phyloP scores from a whole-genome alignment of 768 basidiomycete species.

The Amylocystis lapponica region DNA sequence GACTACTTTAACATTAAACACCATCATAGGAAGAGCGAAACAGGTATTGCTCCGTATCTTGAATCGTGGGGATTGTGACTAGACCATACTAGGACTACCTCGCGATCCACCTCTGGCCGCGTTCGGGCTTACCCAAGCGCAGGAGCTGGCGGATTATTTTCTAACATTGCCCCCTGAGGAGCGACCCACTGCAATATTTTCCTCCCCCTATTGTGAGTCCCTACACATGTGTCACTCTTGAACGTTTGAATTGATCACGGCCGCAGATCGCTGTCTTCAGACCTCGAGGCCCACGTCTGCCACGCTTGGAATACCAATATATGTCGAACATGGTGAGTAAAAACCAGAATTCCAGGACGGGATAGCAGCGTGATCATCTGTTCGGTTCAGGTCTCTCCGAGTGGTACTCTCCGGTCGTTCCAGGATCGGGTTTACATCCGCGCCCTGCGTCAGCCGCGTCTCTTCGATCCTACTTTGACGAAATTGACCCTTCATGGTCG shows the following conservation, averaged over 20 bases:
- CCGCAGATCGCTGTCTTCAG: constrained; percentile 79
- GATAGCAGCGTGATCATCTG: background rate
- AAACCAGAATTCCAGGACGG: background rate
- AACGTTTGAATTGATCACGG: background rate
- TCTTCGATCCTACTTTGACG: constrained; percentile 50
- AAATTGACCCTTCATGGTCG: constrained; percentile 58
- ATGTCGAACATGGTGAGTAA: constrained; percentile 67
- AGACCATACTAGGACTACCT: constrained; percentile 43
- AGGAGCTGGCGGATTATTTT: constrained; percentile 65
- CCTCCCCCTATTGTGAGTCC: constrained; percentile 74
- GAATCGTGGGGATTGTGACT: background rate
- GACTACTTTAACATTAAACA: too few species aligned
- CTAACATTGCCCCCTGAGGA: constrained; percentile 56
- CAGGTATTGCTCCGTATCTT: constrained; percentile 7
- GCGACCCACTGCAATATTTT: constrained; percentile 74
- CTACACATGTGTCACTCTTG: background rate
- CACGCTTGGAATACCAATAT: constrained; percentile 62
- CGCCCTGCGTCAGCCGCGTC: constrained; percentile 54
- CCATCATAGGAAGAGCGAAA: constrained; percentile 15
- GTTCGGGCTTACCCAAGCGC: constrained; percentile 68
- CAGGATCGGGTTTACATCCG: constrained; percentile 69
- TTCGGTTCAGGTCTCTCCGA: constrained; percentile 52
- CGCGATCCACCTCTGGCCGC: constrained; percentile 72
- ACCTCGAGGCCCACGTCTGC: constrained; percentile 62
- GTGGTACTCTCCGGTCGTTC: constrained; percentile 72